Evolutionary conservation across 768 basidiomycete genomes (phyloP), one percentile per base, ranked within the genome.

Genomic region (Naganishia onofrii): DNA sequence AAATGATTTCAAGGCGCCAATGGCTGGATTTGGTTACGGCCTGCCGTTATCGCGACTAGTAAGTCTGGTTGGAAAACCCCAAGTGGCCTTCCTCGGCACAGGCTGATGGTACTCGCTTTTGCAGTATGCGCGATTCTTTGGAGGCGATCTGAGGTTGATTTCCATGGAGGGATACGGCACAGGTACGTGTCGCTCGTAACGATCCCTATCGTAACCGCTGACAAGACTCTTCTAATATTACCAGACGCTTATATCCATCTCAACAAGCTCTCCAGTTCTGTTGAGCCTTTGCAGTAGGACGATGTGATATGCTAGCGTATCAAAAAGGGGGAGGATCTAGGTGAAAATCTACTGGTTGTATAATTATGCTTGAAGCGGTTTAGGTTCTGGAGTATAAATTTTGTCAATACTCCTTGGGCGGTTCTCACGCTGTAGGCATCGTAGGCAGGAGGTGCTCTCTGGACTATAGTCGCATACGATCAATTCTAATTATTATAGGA

Each of bases 111-210:
- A 6, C 34, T 44, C 51, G 34, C 57, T 64, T n/a, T 58, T 46
- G 42, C 75, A 92, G 87, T 99, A 98, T 76, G 93, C 94, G 0
- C 84, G 95, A 57, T 99, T 96, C 79, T 96, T 97, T 76, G 95
- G 82, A 19, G 82, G 80, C 57, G 94, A 98, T 80, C 83, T 99
- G 32, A 85, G 91, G 21, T 81, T 99, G 68, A 99, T 99, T 72
- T 90, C 93, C 52, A 98, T 99, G 94, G 96, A 99, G 72, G 95
- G 96, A 21, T 79, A 80, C 60, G 80, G 80, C 1, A 81, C 80
- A 31, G 74, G n/a, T 81, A 42, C n/a, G 60, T 29, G 23, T 58
- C 32, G 31, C 32, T 76, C 58, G 26, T 9, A 3, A 34, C 17
- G 23, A 42, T 54, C 31, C 3, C 21, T 10, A 5, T 26, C 3